These are phyloP conservation scores for Przewalskia tangutica DNA, from an alignment of 257 asterid genomes.

Conservation along the genomic window DNA sequence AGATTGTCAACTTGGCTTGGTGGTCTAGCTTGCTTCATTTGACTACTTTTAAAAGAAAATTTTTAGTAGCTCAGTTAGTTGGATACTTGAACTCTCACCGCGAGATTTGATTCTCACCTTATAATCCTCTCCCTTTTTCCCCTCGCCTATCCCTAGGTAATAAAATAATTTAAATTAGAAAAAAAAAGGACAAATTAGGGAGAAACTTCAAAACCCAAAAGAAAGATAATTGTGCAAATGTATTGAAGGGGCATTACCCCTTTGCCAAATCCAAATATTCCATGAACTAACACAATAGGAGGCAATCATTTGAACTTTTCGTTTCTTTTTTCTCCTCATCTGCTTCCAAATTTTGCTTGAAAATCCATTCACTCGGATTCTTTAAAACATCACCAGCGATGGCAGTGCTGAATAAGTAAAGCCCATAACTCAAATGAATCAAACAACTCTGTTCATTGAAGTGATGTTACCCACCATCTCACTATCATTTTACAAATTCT, in stretches of 20 bases:
- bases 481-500: conserved; percentile 20
- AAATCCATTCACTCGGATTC: conserved; percentile 44
- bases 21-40: too few species aligned
- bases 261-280: conserved; percentile 97
- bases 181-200: too few species aligned
- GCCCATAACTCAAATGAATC: conserved; percentile 76
- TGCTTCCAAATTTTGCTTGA: conserved; percentile 42
- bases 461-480: conserved; percentile 54
- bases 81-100: too few species aligned
- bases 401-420: conserved; percentile 83
- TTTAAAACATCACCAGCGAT: conserved; percentile 77
- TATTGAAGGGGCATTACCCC: conserved; percentile 41
- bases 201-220: not conserved
- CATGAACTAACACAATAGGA: conserved; percentile 93
- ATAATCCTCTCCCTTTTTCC: too few species aligned
- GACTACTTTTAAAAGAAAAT: too few species aligned
- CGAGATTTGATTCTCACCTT: too few species aligned
- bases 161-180: too few species aligned
- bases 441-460: conserved; percentile 61
- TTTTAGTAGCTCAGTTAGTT: too few species aligned
- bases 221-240: not conserved
- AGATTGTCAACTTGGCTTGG: too few species aligned
- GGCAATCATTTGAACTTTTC: conserved; percentile 48
- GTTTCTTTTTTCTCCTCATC: conserved; percentile 23
- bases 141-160: too few species aligned